These are phyloP conservation scores for Pseudonectria foliicola DNA, from an alignment of 2,329 filamentous ascomycete genomes.

Conservation along the genomic window DNA sequence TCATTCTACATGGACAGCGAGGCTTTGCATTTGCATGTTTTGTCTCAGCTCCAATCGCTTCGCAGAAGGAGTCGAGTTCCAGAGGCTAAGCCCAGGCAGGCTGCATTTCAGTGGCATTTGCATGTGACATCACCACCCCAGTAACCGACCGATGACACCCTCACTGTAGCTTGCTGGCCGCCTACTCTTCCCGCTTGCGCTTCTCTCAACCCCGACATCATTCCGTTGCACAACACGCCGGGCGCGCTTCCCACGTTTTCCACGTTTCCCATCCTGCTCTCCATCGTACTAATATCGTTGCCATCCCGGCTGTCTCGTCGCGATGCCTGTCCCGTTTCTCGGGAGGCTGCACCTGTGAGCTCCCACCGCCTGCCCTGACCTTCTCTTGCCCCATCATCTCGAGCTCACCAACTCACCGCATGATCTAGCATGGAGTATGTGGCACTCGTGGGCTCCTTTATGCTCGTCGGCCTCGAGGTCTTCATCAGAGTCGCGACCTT, in stretches of 20 bases:
- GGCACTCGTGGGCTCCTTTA: slow-evolving; percentile 74
- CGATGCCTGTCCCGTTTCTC: slow-evolving; percentile 47
- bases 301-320: slow-evolving; percentile 9
- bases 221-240: neutral
- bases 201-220: neutral
- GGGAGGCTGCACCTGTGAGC: slow-evolving; percentile 46
- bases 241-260: too few relatives aligned
- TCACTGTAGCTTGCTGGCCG: neutral
- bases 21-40: too few relatives aligned
- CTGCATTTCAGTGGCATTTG: slow-evolving; percentile 11
- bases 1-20: too few relatives aligned
- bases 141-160: neutral
- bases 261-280: too few relatives aligned
- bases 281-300: neutral
- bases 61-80: too few relatives aligned
- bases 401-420: slow-evolving; percentile 1
- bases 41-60: too few relatives aligned
- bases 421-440: slow-evolving; percentile 69
- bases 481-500: slow-evolving; percentile 81
- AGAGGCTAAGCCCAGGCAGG: too few relatives aligned
- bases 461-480: slow-evolving; percentile 75
- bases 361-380: slow-evolving; percentile 3
- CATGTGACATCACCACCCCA: slow-evolving; percentile 23
- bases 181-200: too few relatives aligned
- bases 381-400: neutral